Base-by-base conservation (phyloP, 805 yeast species). In the Alloascoidea hylecoeti region DNA sequence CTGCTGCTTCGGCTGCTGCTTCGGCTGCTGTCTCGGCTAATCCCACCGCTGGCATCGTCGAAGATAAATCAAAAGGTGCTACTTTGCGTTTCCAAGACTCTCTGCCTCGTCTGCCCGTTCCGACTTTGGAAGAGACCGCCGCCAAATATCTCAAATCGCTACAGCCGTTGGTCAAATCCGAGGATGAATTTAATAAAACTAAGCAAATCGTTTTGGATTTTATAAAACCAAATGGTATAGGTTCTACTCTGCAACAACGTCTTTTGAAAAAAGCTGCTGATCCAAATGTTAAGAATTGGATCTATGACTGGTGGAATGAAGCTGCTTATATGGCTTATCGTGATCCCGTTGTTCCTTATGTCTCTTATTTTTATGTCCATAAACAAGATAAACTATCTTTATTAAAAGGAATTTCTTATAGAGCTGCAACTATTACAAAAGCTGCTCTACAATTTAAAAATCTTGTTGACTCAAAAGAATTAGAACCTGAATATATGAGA, bases 261-360 rank as follows among this genome's bases (percentile, higher is more conserved):
- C 67, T 89, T 38, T 51, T 57, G 28, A 61, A 66, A 17, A 72
- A 74, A 46, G 78, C 89, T 18, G 48, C 59, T 18, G 68, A 58
- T 38, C 71, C 73, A 44, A 60, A 51, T 39, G 64, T 60, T 40
- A 78, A 85, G 53, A 89, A 89, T 57, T 89, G 98, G 98, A 67
- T 89, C 50, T 72, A 81, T 35, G 78, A 73, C 42, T 85, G 79
- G 69, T 89, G 98, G 98, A 95, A 89, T 57, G 80, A 82, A 49
- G 83, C 81, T 47, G 95, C 96, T 15, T 89, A 89, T 60, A 65
- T 89, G 64, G 75, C 80, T 33, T 88, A 85, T 62, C 70, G 92
- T 46, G 97, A 85, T 57, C 95, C 97, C 0, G 82, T 89, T n/a
- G 82, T 83, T 17, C 96, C 97, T 9, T 88, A 77, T 53, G 95